A percentile compares a stretch with the other conserved stretches of the same genome.
phyloP scores from a whole-genome alignment of 2,329 filamentous ascomycete genomes.

The Tolypocladium pustulatum region DNA sequence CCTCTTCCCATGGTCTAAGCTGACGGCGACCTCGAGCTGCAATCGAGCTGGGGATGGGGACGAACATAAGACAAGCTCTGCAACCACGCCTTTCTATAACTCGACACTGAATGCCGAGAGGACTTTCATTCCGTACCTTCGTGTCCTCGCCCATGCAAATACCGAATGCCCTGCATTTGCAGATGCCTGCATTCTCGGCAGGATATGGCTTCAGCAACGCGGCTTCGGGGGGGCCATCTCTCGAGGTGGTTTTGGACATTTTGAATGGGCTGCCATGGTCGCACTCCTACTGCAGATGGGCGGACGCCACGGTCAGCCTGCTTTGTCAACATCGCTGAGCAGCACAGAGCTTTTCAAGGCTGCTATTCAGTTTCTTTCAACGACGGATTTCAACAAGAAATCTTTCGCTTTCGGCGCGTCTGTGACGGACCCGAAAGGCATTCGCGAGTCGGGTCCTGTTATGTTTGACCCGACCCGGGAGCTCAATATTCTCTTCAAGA shows the following conservation, averaged over 20 bases:
- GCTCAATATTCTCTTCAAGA: constrained; percentile 82
- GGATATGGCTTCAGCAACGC: constrained; percentile 81
- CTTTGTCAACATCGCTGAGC: constrained; percentile 72
- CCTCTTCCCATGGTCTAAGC: constrained; percentile 61
- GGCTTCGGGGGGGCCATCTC: constrained; percentile 63
- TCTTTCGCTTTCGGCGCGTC: constrained; percentile 42
- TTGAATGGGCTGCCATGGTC: constrained; percentile 79
- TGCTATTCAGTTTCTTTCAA: constrained; percentile 74
- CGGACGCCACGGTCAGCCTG: constrained; percentile 56
- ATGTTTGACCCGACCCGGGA: constrained; percentile 67
- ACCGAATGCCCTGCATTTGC: constrained; percentile 63
- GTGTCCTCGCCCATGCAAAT: constrained; percentile 58
- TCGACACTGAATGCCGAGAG: constrained; percentile 71
- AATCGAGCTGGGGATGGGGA: constrained; percentile 46
- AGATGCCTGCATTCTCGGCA: constrained; percentile 78
- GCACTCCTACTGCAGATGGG: constrained; percentile 74
- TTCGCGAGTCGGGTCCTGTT: constrained; percentile 47
- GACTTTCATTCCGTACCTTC: constrained; percentile 63
- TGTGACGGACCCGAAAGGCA: constrained; percentile 19
- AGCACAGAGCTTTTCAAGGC: constrained; percentile 94
- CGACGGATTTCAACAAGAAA: constrained; percentile 59
- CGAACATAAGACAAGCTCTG: constrained; percentile 27
- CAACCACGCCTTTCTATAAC: constrained; percentile 78
- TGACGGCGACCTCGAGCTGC: constrained; percentile 59
- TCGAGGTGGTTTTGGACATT: constrained; percentile 79